phyloP scores from a whole-genome alignment of 345 rosid species.

The Pistacia vera region DNA sequence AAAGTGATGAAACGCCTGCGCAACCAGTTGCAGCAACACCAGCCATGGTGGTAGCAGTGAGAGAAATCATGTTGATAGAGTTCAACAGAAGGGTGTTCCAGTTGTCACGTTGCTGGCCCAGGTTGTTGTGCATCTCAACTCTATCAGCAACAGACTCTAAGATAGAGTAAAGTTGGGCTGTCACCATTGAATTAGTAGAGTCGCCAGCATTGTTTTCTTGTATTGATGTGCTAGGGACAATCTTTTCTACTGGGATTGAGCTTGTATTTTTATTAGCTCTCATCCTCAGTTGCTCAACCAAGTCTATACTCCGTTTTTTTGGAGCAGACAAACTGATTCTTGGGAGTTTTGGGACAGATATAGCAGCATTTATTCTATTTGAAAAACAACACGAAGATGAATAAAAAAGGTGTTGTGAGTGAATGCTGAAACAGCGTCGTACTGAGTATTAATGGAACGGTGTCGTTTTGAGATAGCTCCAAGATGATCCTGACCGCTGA shows the following conservation, averaged over 20 bases:
- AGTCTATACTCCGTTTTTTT: slow-evolving; percentile 19
- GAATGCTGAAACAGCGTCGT: too few relatives aligned
- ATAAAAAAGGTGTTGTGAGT: background rate
- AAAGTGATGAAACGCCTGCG: slow-evolving; percentile 24
- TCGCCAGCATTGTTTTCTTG: background rate
- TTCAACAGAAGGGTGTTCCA: slow-evolving; percentile 69
- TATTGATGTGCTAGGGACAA: background rate
- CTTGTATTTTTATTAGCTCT: slow-evolving; percentile 3
- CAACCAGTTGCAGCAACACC: slow-evolving; percentile 44
- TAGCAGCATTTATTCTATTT: slow-evolving; percentile 11
- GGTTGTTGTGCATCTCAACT: slow-evolving; percentile 72
- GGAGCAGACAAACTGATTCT: slow-evolving; percentile 28
- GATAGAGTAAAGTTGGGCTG: slow-evolving; percentile 45
- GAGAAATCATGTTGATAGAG: slow-evolving; percentile 70
- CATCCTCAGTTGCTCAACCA: slow-evolving; percentile 9
- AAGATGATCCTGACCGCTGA: too few relatives aligned
- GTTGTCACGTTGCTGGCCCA: slow-evolving; percentile 61
- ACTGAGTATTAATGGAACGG: too few relatives aligned
- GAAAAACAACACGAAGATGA: background rate
- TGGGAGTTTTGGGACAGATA: slow-evolving; percentile 50
- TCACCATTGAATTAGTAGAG: background rate
- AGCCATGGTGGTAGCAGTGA: slow-evolving; percentile 56
- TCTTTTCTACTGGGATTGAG: slow-evolving; percentile 12
- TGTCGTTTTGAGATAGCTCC: too few relatives aligned
- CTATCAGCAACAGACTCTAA: slow-evolving; percentile 63